Evolutionary conservation across 176 grass and related monocot genomes (phyloP).

Genomic region (Oryza meridionalis): DNA sequence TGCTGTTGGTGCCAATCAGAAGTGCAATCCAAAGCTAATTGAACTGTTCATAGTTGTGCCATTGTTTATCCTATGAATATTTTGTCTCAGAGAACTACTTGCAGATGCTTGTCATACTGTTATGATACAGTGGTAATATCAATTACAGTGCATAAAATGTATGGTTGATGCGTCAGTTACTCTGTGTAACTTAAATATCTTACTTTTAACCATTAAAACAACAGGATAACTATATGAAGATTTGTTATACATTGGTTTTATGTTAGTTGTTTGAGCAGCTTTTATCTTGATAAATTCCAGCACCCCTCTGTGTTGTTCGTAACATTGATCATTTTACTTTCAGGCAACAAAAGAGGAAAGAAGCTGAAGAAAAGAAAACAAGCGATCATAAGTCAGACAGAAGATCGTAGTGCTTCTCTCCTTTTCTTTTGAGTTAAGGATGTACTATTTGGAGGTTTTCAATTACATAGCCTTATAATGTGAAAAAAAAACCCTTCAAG

Average conservation of each 20-base stretch:
- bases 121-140: neutral
- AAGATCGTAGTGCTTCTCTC: constrained; percentile 47
- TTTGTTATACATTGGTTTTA: neutral
- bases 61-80: neutral
- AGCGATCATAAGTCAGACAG: constrained; percentile 71
- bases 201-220: neutral
- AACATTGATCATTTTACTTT: constrained; percentile 35
- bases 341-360: constrained; percentile 91
- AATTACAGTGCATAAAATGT: neutral
- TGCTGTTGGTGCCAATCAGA: neutral
- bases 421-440: neutral
- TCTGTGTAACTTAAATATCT: neutral
- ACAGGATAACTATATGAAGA: neutral
- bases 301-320: neutral
- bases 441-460: neutral
- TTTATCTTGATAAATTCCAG: neutral
- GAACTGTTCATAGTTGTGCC: neutral
- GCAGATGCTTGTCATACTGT: neutral
- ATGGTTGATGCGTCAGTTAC: neutral
- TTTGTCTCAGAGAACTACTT: neutral
- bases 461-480: constrained; percentile 29
- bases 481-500: neutral
- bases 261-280: neutral
- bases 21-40: constrained; percentile 9
- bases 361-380: constrained; percentile 76